Conservation (phyloP, 768 basidiomycete genomes). For the Hemileccinum impolitum region DNA sequence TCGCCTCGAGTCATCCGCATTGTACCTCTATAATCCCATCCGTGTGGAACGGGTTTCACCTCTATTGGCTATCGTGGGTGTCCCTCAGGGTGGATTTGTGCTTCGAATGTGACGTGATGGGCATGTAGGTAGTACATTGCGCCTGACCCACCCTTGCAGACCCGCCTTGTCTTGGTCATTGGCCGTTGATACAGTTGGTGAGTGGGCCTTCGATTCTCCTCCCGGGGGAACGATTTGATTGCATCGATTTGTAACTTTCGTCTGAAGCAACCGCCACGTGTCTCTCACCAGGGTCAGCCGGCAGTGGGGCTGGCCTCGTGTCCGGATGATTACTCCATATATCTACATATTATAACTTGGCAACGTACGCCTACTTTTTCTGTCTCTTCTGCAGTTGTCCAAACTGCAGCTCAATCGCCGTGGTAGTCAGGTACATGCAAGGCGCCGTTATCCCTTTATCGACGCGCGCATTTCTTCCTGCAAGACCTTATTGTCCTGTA, state of each 20-base stretch:
- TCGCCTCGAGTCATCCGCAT: slow-evolving; percentile 24
- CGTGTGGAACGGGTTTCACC: slow-evolving; percentile 9
- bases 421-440: not conserved
- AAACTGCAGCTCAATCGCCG: slow-evolving; percentile 1
- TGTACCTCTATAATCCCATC: slow-evolving; percentile 2
- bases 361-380: not conserved
- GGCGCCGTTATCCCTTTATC: slow-evolving; percentile 1
- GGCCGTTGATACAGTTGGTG: not conserved
- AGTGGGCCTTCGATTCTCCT: not conserved
- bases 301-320: not conserved
- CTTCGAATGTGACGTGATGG: not conserved
- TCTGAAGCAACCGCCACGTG: slow-evolving; percentile 9
- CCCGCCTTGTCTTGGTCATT: not conserved
- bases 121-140: not conserved
- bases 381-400: not conserved
- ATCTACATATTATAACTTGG: not conserved
- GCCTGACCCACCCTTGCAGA: not conserved
- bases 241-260: slow-evolving; percentile 1
- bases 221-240: not conserved
- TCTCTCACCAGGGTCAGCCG: not conserved
- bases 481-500: not conserved
- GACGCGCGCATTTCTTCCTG: not conserved
- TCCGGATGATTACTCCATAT: not conserved
- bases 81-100: slow-evolving; percentile 1
- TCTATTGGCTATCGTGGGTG: slow-evolving; percentile 4